Evolutionary conservation across 768 basidiomycete species (phyloP).

Genomic region (Trametopsis cervina): DNA sequence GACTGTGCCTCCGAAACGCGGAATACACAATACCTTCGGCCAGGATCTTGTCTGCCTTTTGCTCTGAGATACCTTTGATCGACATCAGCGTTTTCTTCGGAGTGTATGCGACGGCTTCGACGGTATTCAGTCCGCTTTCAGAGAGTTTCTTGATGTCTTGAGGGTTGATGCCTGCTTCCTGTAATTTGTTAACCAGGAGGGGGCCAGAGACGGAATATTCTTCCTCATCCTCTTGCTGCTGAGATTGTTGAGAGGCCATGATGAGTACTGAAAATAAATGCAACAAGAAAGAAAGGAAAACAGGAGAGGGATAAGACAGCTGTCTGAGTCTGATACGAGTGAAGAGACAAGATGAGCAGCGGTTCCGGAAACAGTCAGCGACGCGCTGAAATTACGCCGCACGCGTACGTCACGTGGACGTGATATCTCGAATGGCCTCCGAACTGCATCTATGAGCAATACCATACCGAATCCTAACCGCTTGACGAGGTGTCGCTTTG

Average conservation of each 20-base stretch:
- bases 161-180: constrained; percentile 83
- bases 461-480: too few species aligned
- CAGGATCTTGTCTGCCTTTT: constrained; percentile 95
- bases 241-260: constrained; percentile 38
- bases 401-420: constrained; percentile 21
- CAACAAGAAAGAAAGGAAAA: background rate
- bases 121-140: constrained; percentile 88
- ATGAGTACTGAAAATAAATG: background rate
- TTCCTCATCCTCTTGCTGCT: constrained; percentile 40
- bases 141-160: constrained; percentile 94
- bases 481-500: too few species aligned
- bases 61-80: constrained; percentile 95
- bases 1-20: background rate
- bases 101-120: constrained; percentile 94
- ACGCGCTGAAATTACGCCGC: background rate
- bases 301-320: background rate
- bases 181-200: constrained; percentile 73
- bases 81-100: constrained; percentile 87
- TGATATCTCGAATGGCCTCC: constrained; percentile 8
- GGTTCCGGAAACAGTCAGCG: background rate
- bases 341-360: background rate
- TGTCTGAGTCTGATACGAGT: background rate
- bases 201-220: constrained; percentile 66
- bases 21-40: constrained; percentile 49
- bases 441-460: too few species aligned